Percentiles rank a stretch among this genome's conserved stretches.
Evolutionary conservation across 768 basidiomycete species (phyloP).

Genomic region (Russula lepida): DNA sequence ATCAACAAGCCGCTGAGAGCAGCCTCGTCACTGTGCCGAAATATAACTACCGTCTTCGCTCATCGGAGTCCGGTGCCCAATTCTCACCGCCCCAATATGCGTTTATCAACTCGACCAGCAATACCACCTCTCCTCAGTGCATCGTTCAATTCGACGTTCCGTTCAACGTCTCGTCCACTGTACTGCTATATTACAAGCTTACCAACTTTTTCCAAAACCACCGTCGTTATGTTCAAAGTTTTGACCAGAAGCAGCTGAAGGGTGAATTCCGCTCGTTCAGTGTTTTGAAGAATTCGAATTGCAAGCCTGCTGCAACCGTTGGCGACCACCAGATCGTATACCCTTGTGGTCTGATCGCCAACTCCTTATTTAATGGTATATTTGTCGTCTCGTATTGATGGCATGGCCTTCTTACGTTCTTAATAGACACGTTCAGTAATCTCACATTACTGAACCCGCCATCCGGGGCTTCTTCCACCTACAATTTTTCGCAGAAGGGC

Average conservation of each 20-base stretch:
- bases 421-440: slow-evolving; percentile 67
- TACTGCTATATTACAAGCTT: slow-evolving; percentile 94
- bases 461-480: slow-evolving; percentile 40
- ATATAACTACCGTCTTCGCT: slow-evolving; percentile 57
- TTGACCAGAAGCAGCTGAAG: slow-evolving; percentile 76
- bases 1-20: slow-evolving; percentile 32
- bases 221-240: slow-evolving; percentile 90
- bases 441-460: slow-evolving; percentile 50
- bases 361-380: slow-evolving; percentile 91
- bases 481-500: slow-evolving; percentile 64
- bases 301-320: slow-evolving; percentile 67
- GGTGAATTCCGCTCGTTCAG: slow-evolving; percentile 49
- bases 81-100: slow-evolving; percentile 60
- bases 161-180: slow-evolving; percentile 58
- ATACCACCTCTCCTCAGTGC: slow-evolving; percentile 47
- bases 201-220: slow-evolving; percentile 99
- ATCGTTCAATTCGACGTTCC: slow-evolving; percentile 77
- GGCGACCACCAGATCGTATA: slow-evolving; percentile 55
- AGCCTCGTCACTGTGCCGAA: slow-evolving; percentile 51
- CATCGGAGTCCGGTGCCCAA: slow-evolving; percentile 44
- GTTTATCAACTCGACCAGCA: slow-evolving; percentile 47
- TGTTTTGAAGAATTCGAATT: slow-evolving; percentile 62
- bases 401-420: slow-evolving; percentile 1
- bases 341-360: slow-evolving; percentile 96
- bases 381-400: background rate